A percentile compares a stretch with the other conserved stretches of the same genome.
phyloP scores from a whole-genome alignment of 2,329 filamentous ascomycete species.

The Paraphoma sp. region DNA sequence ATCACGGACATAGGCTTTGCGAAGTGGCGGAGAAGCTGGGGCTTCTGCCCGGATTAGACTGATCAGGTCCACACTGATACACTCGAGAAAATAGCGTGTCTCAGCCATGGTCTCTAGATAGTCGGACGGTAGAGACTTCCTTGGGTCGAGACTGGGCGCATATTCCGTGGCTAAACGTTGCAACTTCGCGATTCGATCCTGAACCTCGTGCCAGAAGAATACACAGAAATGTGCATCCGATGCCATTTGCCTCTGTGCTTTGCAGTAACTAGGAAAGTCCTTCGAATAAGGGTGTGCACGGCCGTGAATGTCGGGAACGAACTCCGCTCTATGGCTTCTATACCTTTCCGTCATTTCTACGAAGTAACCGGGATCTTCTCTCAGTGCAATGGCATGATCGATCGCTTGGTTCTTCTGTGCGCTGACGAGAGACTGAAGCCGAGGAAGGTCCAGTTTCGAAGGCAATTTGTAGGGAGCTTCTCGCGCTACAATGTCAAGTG shows the following conservation, averaged over 20 bases:
- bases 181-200: background rate
- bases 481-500: slow-evolving; percentile 34
- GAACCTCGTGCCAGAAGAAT: slow-evolving; percentile 5
- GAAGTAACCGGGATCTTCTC: slow-evolving; percentile 68
- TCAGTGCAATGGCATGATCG: slow-evolving; percentile 62
- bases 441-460: slow-evolving; percentile 52
- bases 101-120: background rate
- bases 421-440: slow-evolving; percentile 53
- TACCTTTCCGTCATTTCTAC: slow-evolving; percentile 50
- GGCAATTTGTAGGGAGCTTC: slow-evolving; percentile 61
- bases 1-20: background rate
- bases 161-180: background rate
- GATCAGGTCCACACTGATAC: background rate
- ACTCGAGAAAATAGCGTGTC: background rate
- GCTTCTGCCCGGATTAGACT: background rate
- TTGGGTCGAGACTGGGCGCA: background rate
- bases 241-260: background rate
- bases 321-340: slow-evolving; percentile 52
- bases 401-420: slow-evolving; percentile 50
- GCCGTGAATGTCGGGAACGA: background rate
- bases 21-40: background rate
- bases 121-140: background rate
- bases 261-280: background rate
- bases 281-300: background rate
- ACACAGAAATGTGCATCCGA: background rate